Conservation (phyloP, 1,139 yeast species). For the Blastobotrys apis region DNA sequence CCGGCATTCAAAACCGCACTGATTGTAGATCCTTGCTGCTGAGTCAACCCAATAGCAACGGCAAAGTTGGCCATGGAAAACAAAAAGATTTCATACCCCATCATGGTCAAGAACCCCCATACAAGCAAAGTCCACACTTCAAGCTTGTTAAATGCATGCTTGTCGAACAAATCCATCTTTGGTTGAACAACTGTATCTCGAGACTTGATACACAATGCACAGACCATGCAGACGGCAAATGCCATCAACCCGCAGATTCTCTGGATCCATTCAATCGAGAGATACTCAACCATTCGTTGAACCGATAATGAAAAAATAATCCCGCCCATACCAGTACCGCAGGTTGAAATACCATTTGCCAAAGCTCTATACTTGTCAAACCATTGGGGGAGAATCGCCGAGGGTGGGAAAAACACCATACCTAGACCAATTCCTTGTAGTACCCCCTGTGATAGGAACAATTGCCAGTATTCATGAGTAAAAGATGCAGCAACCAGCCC, state of each 20-base stretch:
- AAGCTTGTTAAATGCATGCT: slow-evolving; percentile 32
- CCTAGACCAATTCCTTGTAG: slow-evolving; percentile 59
- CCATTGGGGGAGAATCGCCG: slow-evolving; percentile 55
- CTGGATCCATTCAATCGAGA: slow-evolving; percentile 66
- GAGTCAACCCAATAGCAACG: slow-evolving; percentile 52
- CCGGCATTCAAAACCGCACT: slow-evolving; percentile 49
- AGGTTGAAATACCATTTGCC: slow-evolving; percentile 45
- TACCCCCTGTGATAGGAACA: slow-evolving; percentile 67
- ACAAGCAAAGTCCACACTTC: slow-evolving; percentile 39
- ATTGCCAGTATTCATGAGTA: slow-evolving; percentile 56
- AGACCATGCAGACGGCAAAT: slow-evolving; percentile 35
- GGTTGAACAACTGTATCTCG: slow-evolving; percentile 38
- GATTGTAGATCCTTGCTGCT: slow-evolving; percentile 52
- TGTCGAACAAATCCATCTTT: slow-evolving; percentile 27
- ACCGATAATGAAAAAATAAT: slow-evolving; percentile 38
- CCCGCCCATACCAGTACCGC: slow-evolving; percentile 37
- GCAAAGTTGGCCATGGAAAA: slow-evolving; percentile 63
- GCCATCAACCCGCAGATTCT: slow-evolving; percentile 52
- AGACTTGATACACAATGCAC: slow-evolving; percentile 45
- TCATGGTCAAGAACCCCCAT: slow-evolving; percentile 55
- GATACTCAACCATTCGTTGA: slow-evolving; percentile 39
- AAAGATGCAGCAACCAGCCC: slow-evolving; percentile 65
- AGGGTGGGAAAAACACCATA: slow-evolving; percentile 56
- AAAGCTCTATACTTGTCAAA: slow-evolving; percentile 53
- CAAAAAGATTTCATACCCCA: slow-evolving; percentile 57